Conservation (phyloP, 352 stramenopile genomes). For the Globisporangium polare region DNA sequence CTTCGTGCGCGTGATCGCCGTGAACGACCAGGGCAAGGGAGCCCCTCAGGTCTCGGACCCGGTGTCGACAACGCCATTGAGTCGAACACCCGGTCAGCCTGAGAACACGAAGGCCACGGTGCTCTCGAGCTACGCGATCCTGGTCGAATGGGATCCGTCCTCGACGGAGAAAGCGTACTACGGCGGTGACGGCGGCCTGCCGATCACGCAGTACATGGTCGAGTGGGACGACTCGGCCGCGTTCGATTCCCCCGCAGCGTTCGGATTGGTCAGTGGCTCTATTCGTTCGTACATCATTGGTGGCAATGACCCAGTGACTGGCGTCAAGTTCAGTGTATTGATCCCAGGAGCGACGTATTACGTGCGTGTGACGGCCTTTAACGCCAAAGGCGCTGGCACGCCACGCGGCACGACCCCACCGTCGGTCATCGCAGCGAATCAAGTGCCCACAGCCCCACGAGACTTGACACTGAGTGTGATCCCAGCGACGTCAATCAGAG, state of each 20-base stretch:
- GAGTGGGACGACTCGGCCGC: conserved; percentile 90
- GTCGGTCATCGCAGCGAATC: conserved; percentile 47
- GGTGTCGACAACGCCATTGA: conserved; percentile 42
- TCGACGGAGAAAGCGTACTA: conserved; percentile 82
- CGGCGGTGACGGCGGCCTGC: conserved; percentile 87
- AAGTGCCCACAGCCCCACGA: conserved; percentile 53
- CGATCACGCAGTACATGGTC: conserved; percentile 94
- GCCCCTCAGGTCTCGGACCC: conserved; percentile 37
- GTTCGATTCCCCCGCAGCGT: conserved; percentile 89
- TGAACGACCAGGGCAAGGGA: conserved; percentile 90
- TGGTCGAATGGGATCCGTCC: conserved; percentile 89
- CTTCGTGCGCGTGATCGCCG: conserved; percentile 89
- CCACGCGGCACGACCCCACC: conserved; percentile 37
- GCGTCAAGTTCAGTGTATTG: conserved; percentile 82
- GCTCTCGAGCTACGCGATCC: conserved; percentile 88
- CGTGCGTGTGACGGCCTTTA: conserved; percentile 76
- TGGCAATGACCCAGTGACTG: conserved; percentile 91
- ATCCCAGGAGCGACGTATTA: conserved; percentile 73
- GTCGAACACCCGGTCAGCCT: conserved; percentile 73
- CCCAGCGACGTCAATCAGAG: conserved; percentile 70
- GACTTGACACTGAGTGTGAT: conserved; percentile 52
- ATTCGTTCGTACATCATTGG: conserved; percentile 86
- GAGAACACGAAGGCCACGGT: conserved; percentile 61
- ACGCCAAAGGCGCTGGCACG: conserved; percentile 61
- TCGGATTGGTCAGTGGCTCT: conserved; percentile 45